Evolutionary conservation across 1,284 basidiomycete species (phyloP), one percentile per base, ranked within the genome.

Genomic region (Schizophyllum commune): DNA sequence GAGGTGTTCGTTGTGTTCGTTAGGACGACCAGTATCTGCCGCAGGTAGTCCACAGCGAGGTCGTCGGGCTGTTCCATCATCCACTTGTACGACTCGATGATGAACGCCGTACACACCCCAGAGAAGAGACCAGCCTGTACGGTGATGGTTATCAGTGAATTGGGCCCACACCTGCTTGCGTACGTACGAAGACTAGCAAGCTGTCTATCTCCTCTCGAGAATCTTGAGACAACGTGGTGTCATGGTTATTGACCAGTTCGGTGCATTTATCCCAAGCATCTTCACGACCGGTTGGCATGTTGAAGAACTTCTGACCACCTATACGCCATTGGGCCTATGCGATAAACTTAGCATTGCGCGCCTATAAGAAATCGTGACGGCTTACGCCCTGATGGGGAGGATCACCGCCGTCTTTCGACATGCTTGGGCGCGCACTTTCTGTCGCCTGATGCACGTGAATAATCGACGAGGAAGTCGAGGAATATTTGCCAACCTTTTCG

Each of bases 51-150:
- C 4, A 61, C 58, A 0, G 60, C 64, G 39, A 55, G 57, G 5
- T 61, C 52, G 0, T 58, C 61, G 0, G 61, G 56, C 54, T 64
- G 57, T 0, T 59, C 57, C 0, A 32, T 27, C 7, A 65, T 58
- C 8, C 55, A 63, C 20, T 61, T 55, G 56, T 64, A 65, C 34
- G 62, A 63, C 22, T 64, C 62, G 33, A 62, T 62, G 32, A 65
- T 52, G 58, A 65, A 65, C 8, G 63, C 65, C 3, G 65, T 65
- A 13, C 64, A 51, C 39, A 59, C 61, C 8, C 63, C 63, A 0
- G 65, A 64, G 47, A 65, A 65, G 1, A 65, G 63, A 32, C 65
- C 65, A 1, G 65, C 63, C 65, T 65, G 53, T n/a, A 19, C 1
- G 32, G 39, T 7, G 9, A 22, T 2, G n/a, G 33, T 2, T 2